These are phyloP conservation scores for Candida dendrica DNA, from an alignment of 805 yeast species.

Conservation along the genomic window DNA sequence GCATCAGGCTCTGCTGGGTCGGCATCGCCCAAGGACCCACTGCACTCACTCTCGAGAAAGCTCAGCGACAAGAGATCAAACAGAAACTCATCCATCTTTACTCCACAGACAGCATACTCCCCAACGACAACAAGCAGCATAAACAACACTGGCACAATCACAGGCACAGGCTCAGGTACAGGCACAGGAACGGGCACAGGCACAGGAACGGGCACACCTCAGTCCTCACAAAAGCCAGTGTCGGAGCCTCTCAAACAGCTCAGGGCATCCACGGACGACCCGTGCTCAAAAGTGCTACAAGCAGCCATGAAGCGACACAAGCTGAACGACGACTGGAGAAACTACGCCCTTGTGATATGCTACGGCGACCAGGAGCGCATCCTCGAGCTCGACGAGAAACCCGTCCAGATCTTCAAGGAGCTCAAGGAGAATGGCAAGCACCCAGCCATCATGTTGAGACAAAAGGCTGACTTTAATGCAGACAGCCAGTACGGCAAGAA, in stretches of 20 bases:
- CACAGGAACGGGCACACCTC: slow-evolving; percentile 6
- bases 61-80: slow-evolving; percentile 4
- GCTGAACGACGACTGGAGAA: slow-evolving; percentile 75
- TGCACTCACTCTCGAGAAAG: slow-evolving; percentile 1
- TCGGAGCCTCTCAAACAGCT: slow-evolving; percentile 75
- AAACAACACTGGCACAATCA: no score
- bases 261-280: slow-evolving; percentile 83
- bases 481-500: slow-evolving; percentile 20
- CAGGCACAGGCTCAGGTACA: slow-evolving; percentile 8
- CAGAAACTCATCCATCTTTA: slow-evolving; percentile 8
- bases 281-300: slow-evolving; percentile 80
- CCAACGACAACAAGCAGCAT: slow-evolving; percentile 15
- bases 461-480: slow-evolving; percentile 48
- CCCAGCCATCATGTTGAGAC: slow-evolving; percentile 90
- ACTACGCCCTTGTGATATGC: slow-evolving; percentile 82
- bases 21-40: slow-evolving; percentile 3
- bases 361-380: slow-evolving; percentile 88
- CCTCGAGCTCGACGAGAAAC: slow-evolving; percentile 77
- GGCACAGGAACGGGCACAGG: slow-evolving; percentile 1
- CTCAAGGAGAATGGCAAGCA: slow-evolving; percentile 77
- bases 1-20: background rate
- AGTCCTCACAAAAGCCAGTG: slow-evolving; percentile 12
- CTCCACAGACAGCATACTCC: slow-evolving; percentile 1
- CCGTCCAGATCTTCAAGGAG: slow-evolving; percentile 79
- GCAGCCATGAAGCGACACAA: slow-evolving; percentile 85